A percentile compares a stretch with the other conserved stretches of the same genome.
Conservation (phyloP, 2,329 filamentous ascomycete genomes). For the Colletotrichum agaves region DNA sequence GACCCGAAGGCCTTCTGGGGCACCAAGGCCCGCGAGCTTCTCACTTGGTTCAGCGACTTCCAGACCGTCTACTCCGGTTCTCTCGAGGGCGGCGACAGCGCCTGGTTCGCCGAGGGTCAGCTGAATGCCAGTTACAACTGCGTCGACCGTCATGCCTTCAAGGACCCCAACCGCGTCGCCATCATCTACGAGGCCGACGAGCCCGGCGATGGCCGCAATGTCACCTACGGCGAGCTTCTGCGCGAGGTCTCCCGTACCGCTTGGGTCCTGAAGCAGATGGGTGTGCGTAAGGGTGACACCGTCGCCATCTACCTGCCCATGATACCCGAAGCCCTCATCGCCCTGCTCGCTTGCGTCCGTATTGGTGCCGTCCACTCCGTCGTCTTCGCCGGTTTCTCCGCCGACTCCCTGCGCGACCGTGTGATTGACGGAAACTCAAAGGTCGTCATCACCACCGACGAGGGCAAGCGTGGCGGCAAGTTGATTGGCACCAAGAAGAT, state of each 20-base stretch:
- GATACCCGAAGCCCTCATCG: conserved; percentile 95
- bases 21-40: conserved; percentile 83
- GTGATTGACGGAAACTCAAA: conserved; percentile 91
- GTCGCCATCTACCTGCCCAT: conserved; percentile 98
- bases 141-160: conserved; percentile 95
- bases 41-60: conserved; percentile 93
- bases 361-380: conserved; percentile 98
- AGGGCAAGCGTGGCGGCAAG: conserved; percentile 98
- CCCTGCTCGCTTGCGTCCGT: conserved; percentile 89
- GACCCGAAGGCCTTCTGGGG: conserved; percentile 93
- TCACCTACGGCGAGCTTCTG: conserved; percentile 93
- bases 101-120: conserved; percentile 94
- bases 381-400: conserved; percentile 96
- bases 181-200: conserved; percentile 99
- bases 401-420: conserved; percentile 94
- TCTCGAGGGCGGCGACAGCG: conserved; percentile 82
- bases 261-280: conserved; percentile 92
- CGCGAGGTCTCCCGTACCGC: conserved; percentile 90
- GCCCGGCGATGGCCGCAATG: conserved; percentile 82
- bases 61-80: conserved; percentile 85
- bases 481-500: conserved; percentile 99
- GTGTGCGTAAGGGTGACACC: conserved; percentile 96
- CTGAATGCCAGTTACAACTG: conserved; percentile 98
- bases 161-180: conserved; percentile 90
- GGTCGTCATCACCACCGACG: conserved; percentile 96